These are phyloP conservation scores for Fusarium sp. DNA, from an alignment of 2,329 filamentous ascomycete species.

Conservation along the genomic window DNA sequence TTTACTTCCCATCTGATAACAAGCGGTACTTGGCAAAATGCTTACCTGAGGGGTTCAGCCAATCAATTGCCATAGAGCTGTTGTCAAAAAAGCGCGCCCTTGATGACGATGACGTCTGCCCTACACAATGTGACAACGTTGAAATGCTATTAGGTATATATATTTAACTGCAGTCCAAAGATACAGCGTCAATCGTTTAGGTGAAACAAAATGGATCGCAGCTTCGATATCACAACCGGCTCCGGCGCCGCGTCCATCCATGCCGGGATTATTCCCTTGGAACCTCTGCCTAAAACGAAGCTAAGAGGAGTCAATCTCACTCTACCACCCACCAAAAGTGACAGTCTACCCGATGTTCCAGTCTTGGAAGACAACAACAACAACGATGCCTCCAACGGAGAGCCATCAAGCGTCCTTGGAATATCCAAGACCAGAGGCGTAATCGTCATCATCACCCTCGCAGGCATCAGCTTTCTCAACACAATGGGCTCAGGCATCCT, in stretches of 20 bases:
- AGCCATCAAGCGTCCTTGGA: neutral
- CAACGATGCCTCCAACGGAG: neutral
- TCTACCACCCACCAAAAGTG: neutral
- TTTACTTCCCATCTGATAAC: neutral
- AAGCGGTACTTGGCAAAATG: neutral
- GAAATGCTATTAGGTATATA: no score
- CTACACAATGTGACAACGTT: neutral
- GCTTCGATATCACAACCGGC: neutral
- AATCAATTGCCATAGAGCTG: neutral
- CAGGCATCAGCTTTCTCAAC: constrained; percentile 42
- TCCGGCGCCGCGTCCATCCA: neutral
- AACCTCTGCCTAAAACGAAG: neutral
- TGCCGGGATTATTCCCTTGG: constrained; percentile 8
- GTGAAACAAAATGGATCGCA: neutral
- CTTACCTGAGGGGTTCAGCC: neutral
- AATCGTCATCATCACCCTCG: constrained; percentile 29
- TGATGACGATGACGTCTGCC: neutral
- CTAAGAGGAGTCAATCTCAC: neutral
- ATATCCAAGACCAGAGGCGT: constrained; percentile 26
- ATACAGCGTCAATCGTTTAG: rapidly evolving
- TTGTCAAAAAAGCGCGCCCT: neutral
- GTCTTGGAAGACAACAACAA: neutral
- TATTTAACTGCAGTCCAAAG: no score
- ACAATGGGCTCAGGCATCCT: constrained; percentile 44
- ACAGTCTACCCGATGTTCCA: neutral